Evolutionary conservation across 305 asterid species (phyloP), one percentile per base, ranked within the genome.

Genomic region (Solanum hybrid): DNA sequence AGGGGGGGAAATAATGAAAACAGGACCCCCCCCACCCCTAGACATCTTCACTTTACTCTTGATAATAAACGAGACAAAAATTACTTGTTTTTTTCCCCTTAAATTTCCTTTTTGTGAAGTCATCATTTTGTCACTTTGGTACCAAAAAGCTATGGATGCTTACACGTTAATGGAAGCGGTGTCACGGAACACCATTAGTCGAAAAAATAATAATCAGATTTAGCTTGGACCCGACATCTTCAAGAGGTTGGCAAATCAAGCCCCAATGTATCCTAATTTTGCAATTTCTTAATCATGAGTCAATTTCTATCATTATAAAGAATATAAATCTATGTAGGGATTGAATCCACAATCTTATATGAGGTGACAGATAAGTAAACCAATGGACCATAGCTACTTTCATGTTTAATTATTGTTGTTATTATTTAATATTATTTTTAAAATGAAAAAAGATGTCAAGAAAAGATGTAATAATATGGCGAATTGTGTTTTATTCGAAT

Each of bases 141-240:
- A 85, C 34, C 9, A 92, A 92, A 92, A 91, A 89, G 35, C 40
- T 22, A 77, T 35, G 84, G 28, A 77, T 33, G 84, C 18, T 34
- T 77, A 22, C 84, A 77, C 18, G 16, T 77, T 77, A 77, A 39
- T 34, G 84, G 29, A 22, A 77, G 46, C 29, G 46, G 46, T 77
- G 84, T 34, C 84, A 77, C 84, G 46, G 4, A 20, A 77, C 51
- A 31, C 12, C 39, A 75, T 8, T 75, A 5, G 12, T 75, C 12
- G 4, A 16, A 75, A 75, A 16, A 77, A 76, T 13, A 12, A 10
- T 33, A 9, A 31, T 31, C 13, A 75, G 26, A 75, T 74, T 16
- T 75, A 14, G 39, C 81, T n/a, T 14, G 39, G 36, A 13, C 79
- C 34, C 77, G 4, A 71, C 33, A 28, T 28, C 16, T 67, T 67